Conservation (phyloP, 2,329 filamentous ascomycete species). For the Ceratocystis albifundus region DNA sequence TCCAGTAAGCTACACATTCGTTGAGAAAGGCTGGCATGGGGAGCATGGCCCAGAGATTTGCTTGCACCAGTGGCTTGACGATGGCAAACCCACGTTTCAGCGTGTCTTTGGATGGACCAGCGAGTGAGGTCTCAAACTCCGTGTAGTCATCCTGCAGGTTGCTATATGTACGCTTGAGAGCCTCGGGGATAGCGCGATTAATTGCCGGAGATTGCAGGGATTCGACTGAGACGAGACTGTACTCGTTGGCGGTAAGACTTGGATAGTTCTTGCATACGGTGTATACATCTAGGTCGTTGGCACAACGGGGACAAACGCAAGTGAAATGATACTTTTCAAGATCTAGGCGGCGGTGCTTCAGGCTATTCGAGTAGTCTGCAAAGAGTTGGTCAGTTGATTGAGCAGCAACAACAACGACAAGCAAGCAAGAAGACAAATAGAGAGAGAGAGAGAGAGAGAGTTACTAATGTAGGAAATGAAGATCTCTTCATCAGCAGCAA, state of each 20-base stretch:
- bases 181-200: conserved; percentile 17
- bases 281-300: conserved; percentile 42
- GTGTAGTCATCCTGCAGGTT: conserved; percentile 16
- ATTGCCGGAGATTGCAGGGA: conserved; percentile 19
- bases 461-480: conserved; percentile 51
- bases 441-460: conserved; percentile 26
- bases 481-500: conserved; percentile 44
- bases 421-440: neutral
- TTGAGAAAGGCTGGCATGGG: conserved; percentile 23
- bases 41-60: conserved; percentile 22
- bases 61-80: conserved; percentile 31
- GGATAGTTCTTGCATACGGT: conserved; percentile 38
- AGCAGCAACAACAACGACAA: neutral
- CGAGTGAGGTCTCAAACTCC: neutral
- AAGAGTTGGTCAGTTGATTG: neutral
- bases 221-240: conserved; percentile 28
- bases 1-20: conserved; percentile 23
- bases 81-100: conserved; percentile 31
- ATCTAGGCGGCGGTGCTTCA: conserved; percentile 33
- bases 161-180: conserved; percentile 15
- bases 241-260: conserved; percentile 34
- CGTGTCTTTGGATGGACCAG: conserved; percentile 23
- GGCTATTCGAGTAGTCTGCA: conserved; percentile 39
- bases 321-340: conserved; percentile 42
- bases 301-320: conserved; percentile 42